Evolutionary conservation across 2,329 filamentous ascomycete species (phyloP), one percentile per base, ranked within the genome.

Genomic region (Penicillium aurantiogriseum): DNA sequence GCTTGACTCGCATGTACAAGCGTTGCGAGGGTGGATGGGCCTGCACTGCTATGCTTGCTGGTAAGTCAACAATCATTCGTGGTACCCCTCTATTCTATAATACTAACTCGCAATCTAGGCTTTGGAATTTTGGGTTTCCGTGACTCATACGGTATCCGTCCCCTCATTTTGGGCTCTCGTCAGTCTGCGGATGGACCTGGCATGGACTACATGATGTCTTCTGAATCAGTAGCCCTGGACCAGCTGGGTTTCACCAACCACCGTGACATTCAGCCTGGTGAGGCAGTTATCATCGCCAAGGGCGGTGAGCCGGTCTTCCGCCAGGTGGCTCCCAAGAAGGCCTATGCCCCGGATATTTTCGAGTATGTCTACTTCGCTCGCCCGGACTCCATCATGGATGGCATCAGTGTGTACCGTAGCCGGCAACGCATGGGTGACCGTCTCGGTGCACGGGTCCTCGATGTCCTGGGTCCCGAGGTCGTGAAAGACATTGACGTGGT

Each of bases 201-300:
- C 6, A 88, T 77, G 59, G 92, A 96, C 75, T 96, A 95, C 78
- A 91, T 96, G 83, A 85, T 96, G 80, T 91, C 91, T 1, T 96
- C 91, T 0, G 92, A 96, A 75, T 93, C 89, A 9, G 87, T 96
- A 49, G 92, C 91, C 9, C 79, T 96, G 46, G 84, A 84, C 45
- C 91, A 95, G 72, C 86, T 93, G 47, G 91, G 91, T 17, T 96
- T 94, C 77, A 80, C 75, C 35, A 81, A 91, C 69, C 88, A 95
- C 66, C 76, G 82, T 39, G 89, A 96, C 69, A 89, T 96, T 62
- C 77, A 88, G 53, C 91, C 92, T 0, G 92, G 92, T 23, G 85
- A 96, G 76, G 91, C 91, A 2, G 90, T 95, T 60, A 91, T 95
- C 69, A 87, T 95, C 61, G 81, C 88, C 68, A 95, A 95, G 77